phyloP scores from a whole-genome alignment of 306 rosid species.

The Senna tora region DNA sequence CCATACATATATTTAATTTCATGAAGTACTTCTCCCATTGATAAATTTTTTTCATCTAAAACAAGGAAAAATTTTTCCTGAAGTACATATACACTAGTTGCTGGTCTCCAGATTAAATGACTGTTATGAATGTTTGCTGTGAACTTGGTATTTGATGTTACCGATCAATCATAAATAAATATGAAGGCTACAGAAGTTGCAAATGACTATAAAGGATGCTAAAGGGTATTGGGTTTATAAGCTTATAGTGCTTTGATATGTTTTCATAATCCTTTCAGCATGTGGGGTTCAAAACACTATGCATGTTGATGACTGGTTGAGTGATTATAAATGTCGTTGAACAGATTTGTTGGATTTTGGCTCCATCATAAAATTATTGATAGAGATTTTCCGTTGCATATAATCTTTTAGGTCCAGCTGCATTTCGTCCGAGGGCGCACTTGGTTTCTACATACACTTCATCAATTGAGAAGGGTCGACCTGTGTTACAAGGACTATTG shows the following conservation, averaged over 20 bases:
- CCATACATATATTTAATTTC: conserved; percentile 2
- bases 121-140: conserved; percentile 15
- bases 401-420: conserved; percentile 88
- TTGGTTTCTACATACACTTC: conserved; percentile 72
- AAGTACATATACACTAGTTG: conserved; percentile 9
- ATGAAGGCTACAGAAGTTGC: conserved; percentile 26
- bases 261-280: conserved; percentile 2
- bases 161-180: conserved; percentile 23
- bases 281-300: conserved; percentile 2
- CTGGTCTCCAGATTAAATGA: background rate
- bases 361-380: conserved; percentile 13
- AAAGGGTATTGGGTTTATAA: conserved; percentile 22
- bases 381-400: conserved; percentile 33
- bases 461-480: conserved; percentile 92
- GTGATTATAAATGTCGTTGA: conserved; percentile 31
- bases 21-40: background rate
- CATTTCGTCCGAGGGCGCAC: conserved; percentile 98
- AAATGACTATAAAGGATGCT: conserved; percentile 16
- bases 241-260: conserved; percentile 6
- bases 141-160: conserved; percentile 10
- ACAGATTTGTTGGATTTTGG: conserved; percentile 7
- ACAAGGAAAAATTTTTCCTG: too few relatives aligned
- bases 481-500: conserved; percentile 93
- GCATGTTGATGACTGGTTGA: conserved; percentile 27
- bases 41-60: too few relatives aligned